phyloP scores from a whole-genome alignment of 2,329 filamentous ascomycete species.

The Albifimbria verrucaria region DNA sequence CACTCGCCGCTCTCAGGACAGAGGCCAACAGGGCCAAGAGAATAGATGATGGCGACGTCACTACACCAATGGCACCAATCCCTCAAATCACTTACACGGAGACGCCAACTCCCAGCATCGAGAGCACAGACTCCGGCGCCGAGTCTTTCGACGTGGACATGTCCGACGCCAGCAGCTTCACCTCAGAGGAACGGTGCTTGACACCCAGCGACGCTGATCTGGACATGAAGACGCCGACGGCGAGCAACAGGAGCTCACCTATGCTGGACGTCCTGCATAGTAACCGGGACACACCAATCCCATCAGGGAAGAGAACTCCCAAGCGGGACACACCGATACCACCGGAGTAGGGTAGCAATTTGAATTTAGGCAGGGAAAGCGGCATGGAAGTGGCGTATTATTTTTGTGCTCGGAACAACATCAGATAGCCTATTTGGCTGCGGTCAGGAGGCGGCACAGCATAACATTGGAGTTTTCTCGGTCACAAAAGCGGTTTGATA shows the following conservation, averaged over 20 bases:
- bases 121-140: slow-evolving; percentile 29
- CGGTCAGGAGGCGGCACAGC: background rate
- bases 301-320: background rate
- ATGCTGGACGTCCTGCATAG: background rate
- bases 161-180: slow-evolving; percentile 42
- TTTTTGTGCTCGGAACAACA: too few relatives aligned
- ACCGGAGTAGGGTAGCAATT: too few relatives aligned
- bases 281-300: slow-evolving; percentile 6
- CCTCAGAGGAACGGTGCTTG: slow-evolving; percentile 29
- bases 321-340: slow-evolving; percentile 12
- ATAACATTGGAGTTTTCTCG: background rate
- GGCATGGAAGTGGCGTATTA: too few relatives aligned
- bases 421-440: too few relatives aligned
- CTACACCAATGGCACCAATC: slow-evolving; percentile 11
- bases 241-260: slow-evolving; percentile 9
- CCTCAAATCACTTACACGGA: slow-evolving; percentile 20
- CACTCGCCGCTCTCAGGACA: slow-evolving; percentile 36
- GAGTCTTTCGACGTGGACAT: slow-evolving; percentile 42
- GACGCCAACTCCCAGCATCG: slow-evolving; percentile 39
- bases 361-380: too few relatives aligned
- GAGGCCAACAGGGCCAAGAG: slow-evolving; percentile 21
- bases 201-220: slow-evolving; percentile 27
- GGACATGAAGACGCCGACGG: slow-evolving; percentile 38
- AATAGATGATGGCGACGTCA: slow-evolving; percentile 8
- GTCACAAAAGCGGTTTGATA: too few relatives aligned